phyloP scores from a whole-genome alignment of 495 filamentous ascomycete species.

The Ramalina peruviana region DNA sequence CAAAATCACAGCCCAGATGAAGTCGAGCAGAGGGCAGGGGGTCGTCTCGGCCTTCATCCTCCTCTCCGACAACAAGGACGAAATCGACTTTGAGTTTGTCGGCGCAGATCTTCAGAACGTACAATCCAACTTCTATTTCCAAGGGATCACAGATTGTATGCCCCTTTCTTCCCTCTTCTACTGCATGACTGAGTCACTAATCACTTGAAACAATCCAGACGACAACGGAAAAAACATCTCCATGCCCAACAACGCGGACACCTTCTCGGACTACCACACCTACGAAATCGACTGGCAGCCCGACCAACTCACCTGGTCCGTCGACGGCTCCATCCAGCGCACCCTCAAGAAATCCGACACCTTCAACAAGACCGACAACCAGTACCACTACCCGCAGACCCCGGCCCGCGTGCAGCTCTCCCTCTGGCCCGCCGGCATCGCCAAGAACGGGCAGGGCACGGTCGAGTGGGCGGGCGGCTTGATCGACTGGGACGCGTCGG shows the following conservation, averaged over 20 bases:
- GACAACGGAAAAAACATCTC: constrained; percentile 55
- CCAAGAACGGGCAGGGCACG: constrained; percentile 69
- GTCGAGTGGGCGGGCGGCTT: constrained; percentile 82
- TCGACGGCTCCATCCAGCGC: constrained; percentile 67
- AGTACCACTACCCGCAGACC: constrained; percentile 83
- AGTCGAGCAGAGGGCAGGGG: constrained; percentile 70
- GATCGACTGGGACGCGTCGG: constrained; percentile 72
- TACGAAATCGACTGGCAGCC: constrained; percentile 92
- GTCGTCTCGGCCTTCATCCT: constrained; percentile 95
- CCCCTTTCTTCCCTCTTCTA: constrained; percentile 5
- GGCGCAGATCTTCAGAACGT: constrained; percentile 61
- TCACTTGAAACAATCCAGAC: constrained; percentile 46
- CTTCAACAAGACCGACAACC: constrained; percentile 69
- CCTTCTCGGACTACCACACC: constrained; percentile 68
- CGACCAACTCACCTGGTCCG: constrained; percentile 67
- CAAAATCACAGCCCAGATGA: constrained; percentile 72
- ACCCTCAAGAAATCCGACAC: constrained; percentile 61
- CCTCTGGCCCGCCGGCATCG: constrained; percentile 82
- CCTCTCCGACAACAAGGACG: constrained; percentile 87
- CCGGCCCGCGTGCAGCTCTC: constrained; percentile 89
- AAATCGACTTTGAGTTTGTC: constrained; percentile 94
- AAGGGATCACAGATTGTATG: constrained; percentile 87
- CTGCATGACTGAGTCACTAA: constrained; percentile 13
- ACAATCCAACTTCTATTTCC: constrained; percentile 95
- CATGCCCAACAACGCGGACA: constrained; percentile 40